Base-by-base conservation (phyloP, 1,284 basidiomycete species). In the Pterula multifida region DNA sequence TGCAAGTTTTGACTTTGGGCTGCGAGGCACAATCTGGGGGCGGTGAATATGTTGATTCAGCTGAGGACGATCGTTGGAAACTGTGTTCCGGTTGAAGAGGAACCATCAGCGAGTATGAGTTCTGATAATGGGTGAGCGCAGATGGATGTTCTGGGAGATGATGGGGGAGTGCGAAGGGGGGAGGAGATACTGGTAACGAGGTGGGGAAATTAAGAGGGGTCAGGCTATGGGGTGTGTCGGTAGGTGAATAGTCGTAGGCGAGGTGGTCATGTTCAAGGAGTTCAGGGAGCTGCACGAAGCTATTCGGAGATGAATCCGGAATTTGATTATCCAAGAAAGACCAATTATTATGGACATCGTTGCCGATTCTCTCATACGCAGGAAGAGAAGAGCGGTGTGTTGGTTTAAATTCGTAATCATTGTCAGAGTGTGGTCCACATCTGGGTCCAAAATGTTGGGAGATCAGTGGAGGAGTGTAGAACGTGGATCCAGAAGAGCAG, bases 1-100 rank as follows among this genome's bases (percentile, higher is more conserved):
- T 72, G 55, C 72, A 73, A 12, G 60, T 63, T 72, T 72, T 21
- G 44, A 60, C 57, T 19, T 56, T 52, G 22, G 60, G 54, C n/a
- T 44, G 9, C 6, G 39, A 44, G 23, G 17, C 6, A 24, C 9
- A 19, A 44, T 17, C 9, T 6, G 6, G 6, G 23, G 17, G 39
- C 11, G 39, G 23, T 6, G 17, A 44, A 44, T 6, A 17, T 6
- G 39, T 17, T 24, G 19, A 17, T 9, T 44, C 17, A 17, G 39
- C 39, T 44, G 15, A 15, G 15, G 28, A 32, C 28, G 15, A 6
- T 32, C 28, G 28, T 32, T 32, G 15, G 28, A 32, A 15, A 15
- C 6, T 32, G 13, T 6, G 39, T 42, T 9, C 11, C n/a, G 32
- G 39, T 42, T 9, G 39, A 4, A 17, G 17, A 17, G 39, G 17